Base-by-base conservation (phyloP, 225 moss, liverwort and hornwort species). In the Bryum argenteum region DNA sequence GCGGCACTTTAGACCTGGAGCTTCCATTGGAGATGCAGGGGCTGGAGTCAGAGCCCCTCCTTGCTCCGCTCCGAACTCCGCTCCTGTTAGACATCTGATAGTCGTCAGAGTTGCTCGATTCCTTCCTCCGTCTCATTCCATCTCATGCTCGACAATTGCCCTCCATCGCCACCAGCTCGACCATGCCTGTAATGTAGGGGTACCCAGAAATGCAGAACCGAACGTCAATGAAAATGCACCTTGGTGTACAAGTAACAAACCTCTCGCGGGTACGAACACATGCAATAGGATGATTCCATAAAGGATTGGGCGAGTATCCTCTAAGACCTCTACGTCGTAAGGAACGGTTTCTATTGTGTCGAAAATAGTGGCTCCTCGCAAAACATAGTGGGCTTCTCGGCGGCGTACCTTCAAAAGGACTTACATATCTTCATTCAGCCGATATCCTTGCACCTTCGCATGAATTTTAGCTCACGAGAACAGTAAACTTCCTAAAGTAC, bases 1-100 rank as follows among this genome's bases (percentile, higher is more conserved):
- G 73, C 22, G 75, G 87, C n/a, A 87, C 79, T 56, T 74, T 87
- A 23, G 87, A 84, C 68, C 79, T 74, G 54, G 87, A 80, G 72
- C 86, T 86, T 39, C 86, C 83, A 20, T 86, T 87, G 48, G 87
- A 87, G 41, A 87, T 84, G 71, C 87, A 84, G 26, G 87, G 84
- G 77, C 87, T 87, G 61, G 84, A 84, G 71, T 87, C 84, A 60
- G 87, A 87, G 73, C 78, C 83, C 67, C 66, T 87, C 73, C 72
- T 42, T 8, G 86, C 80, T 69, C 80, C 82, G 69, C 86, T 86
- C 78, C 78, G 69, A 75, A 70, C 83, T 74, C 81, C 87, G 65
- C 87, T 87, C 61, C 71, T 71, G 43, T 74, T 66, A 65, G 87
- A 87, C 84, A 87, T 87, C 44, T 76, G 73, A 61, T 21, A 58